A percentile compares a stretch with the other conserved stretches of the same genome.
These are phyloP conservation scores for Dactylis glomerata DNA, from an alignment of 176 grass and related monocot species.

Conservation along the genomic window DNA sequence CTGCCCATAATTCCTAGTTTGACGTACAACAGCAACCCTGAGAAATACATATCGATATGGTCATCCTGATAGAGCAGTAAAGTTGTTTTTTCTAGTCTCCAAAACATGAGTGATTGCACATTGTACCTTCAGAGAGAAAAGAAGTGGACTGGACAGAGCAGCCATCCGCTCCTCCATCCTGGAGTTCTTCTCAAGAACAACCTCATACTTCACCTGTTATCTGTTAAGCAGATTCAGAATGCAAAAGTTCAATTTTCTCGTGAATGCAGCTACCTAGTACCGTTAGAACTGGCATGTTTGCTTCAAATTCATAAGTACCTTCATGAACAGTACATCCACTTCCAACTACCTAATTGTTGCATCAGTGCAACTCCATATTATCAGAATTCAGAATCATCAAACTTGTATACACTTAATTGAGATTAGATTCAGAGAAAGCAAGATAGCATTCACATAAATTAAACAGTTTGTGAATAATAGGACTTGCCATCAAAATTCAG, in stretches of 20 bases:
- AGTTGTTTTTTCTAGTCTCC: neutral
- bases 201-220: constrained; percentile 37
- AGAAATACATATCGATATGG: neutral
- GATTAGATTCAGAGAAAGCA: neutral
- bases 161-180: constrained; percentile 34
- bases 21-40: neutral
- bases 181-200: constrained; percentile 33
- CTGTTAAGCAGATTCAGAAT: constrained; percentile 15
- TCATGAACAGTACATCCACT: constrained; percentile 26
- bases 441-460: neutral
- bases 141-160: constrained; percentile 19
- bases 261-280: neutral
- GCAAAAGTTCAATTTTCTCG: neutral
- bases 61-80: neutral
- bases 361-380: neutral
- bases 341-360: neutral
- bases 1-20: neutral
- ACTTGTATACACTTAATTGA: neutral
- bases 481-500: too few relatives aligned
- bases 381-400: neutral
- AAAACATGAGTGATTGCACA: neutral
- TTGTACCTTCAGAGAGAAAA: constrained; percentile 40
- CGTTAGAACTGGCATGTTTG: neutral
- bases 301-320: neutral
- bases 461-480: too few relatives aligned